Evolutionary conservation across 805 yeast species (phyloP), one percentile per base, ranked within the genome.

Genomic region (Jamesozyma lodderae): DNA sequence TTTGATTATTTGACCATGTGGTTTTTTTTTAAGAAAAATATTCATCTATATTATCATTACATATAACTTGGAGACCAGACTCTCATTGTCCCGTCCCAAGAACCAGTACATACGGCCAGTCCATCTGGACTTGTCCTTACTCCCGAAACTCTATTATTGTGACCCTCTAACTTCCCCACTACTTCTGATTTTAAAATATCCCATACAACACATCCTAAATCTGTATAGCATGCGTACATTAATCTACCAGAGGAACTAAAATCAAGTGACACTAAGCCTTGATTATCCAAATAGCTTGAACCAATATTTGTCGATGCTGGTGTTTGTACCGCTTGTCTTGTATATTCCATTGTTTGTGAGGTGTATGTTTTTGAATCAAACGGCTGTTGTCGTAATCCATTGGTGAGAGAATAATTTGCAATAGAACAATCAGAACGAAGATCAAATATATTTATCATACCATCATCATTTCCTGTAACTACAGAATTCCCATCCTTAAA

Each of bases 401-500:
- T 42, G 8, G 43, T 25, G 15, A 66, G 40, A 1, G 62, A 59
- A 56, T 77, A 85, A 14, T 49, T 55, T 7, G 75, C 69, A 31
- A 86, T 53, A 45, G 73, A 79, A 45, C 92, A 75, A 53, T 83
- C 94, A 1, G 87, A 69, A 44, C 96, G 68, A 32, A 84, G 58
- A 55, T 87, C 96, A 57, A 74, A 81, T 39, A 85, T 59, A 41
- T 82, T 68, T 19, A 83, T 64, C 0, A 69, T 56, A 3, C 90
- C 88, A 55, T 83, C 94, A 52, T 86, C 96, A 32, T 81, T 71
- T 1, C 95, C 95, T 2, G 80, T 69, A 0, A 73, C 75, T 48
- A 87, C 75, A 1, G 85, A 70, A 41, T 78, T 65, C 2, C 85
- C 85, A 44, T 77, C 81, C 7, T 85, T 85, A 53, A 79, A 79